A percentile compares a stretch with the other conserved stretches of the same genome.
These are phyloP conservation scores for Ogataea paraovalis DNA, from an alignment of 805 yeast genomes.

Conservation along the genomic window DNA sequence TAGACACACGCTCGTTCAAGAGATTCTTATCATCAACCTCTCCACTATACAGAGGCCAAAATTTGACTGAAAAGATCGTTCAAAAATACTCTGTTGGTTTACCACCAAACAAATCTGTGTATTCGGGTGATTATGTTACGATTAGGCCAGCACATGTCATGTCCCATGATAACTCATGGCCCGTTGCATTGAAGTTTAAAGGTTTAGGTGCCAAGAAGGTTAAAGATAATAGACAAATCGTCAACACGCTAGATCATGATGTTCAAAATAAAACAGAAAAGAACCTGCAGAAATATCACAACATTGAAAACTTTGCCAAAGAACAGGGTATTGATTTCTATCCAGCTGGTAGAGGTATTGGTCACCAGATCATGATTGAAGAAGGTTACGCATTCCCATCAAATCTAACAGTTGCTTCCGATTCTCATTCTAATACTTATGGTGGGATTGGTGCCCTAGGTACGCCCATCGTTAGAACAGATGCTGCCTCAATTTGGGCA, in stretches of 20 bases:
- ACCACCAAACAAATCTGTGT: slow-evolving; percentile 70
- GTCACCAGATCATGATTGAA: slow-evolving; percentile 98
- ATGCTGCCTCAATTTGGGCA: slow-evolving; percentile 99
- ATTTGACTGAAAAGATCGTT: slow-evolving; percentile 91
- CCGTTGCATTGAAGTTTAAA: slow-evolving; percentile 94
- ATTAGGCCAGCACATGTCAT: slow-evolving; percentile 95
- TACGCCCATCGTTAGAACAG: slow-evolving; percentile 97
- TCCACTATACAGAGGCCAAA: slow-evolving; percentile 52
- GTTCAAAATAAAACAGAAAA: slow-evolving; percentile 91
- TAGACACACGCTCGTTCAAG: neutral
- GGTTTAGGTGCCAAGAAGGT: slow-evolving; percentile 88
- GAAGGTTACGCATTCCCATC: slow-evolving; percentile 98
- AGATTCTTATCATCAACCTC: slow-evolving; percentile 3
- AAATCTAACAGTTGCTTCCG: slow-evolving; percentile 92
- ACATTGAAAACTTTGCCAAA: slow-evolving; percentile 85
- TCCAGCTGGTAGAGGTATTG: slow-evolving; percentile 99
- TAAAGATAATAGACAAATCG: slow-evolving; percentile 84
- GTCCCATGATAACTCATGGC: slow-evolving; percentile 99
- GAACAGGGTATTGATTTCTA: slow-evolving; percentile 93
- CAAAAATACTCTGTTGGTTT: slow-evolving; percentile 89
- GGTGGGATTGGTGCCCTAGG: slow-evolving; percentile 97
- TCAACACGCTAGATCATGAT: slow-evolving; percentile 95
- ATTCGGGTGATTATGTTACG: slow-evolving; percentile 90
- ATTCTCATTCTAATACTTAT: slow-evolving; percentile 95
- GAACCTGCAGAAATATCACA: slow-evolving; percentile 80